Base-by-base conservation (phyloP, 108 stramenopile genomes). In the Epithemia pelagica region DNA sequence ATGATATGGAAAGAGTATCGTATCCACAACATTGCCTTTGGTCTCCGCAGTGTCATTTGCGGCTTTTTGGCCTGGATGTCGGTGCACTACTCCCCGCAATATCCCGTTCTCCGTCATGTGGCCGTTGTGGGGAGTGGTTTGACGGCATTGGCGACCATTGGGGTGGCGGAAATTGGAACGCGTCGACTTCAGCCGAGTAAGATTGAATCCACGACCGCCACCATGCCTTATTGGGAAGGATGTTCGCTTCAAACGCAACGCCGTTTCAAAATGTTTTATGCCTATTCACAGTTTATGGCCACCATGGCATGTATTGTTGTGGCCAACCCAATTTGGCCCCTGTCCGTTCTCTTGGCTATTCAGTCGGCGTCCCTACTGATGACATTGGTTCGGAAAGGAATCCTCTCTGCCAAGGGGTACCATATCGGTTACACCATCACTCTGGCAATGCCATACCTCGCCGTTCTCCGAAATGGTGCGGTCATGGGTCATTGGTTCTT, bases 1-100 rank as follows among this genome's bases (percentile, higher is more conserved):
- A 87, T 87, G 86, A 82, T 82, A 52, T 87, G 86, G 86, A 73
- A 76, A 64, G 86, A 87, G 64, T 87, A 69, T 64, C 82, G 82
- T 18, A 56, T 74, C 22, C 82, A 84, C 63, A 81, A 76, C 51
- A 83, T 87, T 23, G 61, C 71, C 28, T 87, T 87, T 74, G 81
- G 72, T 15, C 15, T 79, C 33, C 54, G 82, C 61, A 81, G 79
- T 0, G 46, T 83, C 28, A 18, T 78, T 24, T 46, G 60, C 23
- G 61, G 78, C 0, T 8, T 79, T 23, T 58, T 75, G 20, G 64
- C 75, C 24, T 75, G 76, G 71, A 56, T 69, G 1, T 59, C 67
- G 28, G 24, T 70, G 7, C 56, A 21, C 0, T 78, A 72, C 60
- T 67, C 61, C 57, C 58, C 76, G 61, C 19, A 56, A 25, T n/a